These are phyloP conservation scores for Solanum hybrid DNA, from an alignment of 305 asterid species.

Conservation along the genomic window DNA sequence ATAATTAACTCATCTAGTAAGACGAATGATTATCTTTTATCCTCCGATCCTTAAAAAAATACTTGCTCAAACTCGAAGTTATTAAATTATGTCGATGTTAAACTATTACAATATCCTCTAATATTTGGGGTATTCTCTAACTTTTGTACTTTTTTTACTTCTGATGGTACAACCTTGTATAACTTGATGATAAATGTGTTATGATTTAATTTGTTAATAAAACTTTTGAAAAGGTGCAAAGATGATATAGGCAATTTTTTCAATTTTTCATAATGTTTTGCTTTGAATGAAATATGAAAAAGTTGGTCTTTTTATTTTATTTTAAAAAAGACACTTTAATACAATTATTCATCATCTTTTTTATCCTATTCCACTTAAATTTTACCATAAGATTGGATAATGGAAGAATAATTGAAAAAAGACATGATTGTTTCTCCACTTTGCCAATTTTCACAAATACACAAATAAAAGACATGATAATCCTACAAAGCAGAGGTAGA, in stretches of 20 bases:
- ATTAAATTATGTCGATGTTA: background rate
- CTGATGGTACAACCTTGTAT: background rate
- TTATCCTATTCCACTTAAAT: background rate
- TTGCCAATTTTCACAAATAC: background rate
- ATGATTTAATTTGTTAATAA: background rate
- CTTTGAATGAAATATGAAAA: background rate
- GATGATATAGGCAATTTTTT: background rate
- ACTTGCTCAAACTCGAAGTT: background rate
- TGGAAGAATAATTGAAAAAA: background rate
- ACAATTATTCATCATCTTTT: constrained; percentile 5
- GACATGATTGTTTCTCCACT: background rate
- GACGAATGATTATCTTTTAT: background rate
- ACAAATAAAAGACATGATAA: background rate
- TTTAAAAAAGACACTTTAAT: background rate
- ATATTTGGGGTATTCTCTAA: background rate
- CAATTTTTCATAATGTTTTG: background rate
- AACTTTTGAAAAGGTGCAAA: background rate
- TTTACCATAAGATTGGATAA: background rate
- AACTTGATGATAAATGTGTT: background rate
- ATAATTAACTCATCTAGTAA: no score
- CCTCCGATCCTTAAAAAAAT: no score
- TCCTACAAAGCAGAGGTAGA: background rate
- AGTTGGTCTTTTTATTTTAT: background rate
- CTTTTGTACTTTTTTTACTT: background rate
- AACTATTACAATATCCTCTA: background rate